Conservation (phyloP, 176 grass and related monocot genomes). For the Avena sativa region DNA sequence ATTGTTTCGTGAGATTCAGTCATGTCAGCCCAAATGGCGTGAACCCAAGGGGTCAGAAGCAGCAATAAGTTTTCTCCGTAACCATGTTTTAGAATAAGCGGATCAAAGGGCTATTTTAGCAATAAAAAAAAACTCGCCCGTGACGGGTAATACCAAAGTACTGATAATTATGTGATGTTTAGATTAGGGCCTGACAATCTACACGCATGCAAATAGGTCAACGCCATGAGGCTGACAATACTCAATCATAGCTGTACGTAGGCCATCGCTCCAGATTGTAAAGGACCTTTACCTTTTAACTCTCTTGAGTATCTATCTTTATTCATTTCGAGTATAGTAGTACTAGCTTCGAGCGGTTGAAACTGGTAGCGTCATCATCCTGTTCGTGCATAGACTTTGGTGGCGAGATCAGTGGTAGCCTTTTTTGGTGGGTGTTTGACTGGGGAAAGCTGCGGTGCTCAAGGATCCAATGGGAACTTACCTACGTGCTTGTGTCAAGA, state of each 20-base stretch:
- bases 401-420: not conserved
- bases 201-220: constrained; percentile 5
- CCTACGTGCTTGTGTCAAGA: not conserved
- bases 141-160: too few species aligned
- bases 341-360: too few species aligned
- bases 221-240: not conserved
- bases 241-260: not conserved
- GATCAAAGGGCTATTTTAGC: too few species aligned
- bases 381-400: constrained; percentile 6
- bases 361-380: constrained; percentile 5
- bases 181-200: too few species aligned
- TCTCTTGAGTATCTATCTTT: too few species aligned
- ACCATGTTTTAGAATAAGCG: too few species aligned
- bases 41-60: too few species aligned
- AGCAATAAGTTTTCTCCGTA: too few species aligned
- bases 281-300: not conserved
- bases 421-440: not conserved
- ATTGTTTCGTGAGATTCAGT: too few species aligned
- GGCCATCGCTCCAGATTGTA: not conserved
- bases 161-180: too few species aligned
- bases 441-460: not conserved
- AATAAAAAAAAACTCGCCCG: too few species aligned
- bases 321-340: not conserved
- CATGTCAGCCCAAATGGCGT: too few species aligned
- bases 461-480: constrained; percentile 10